Evolutionary conservation across 2,329 filamentous ascomycete species (phyloP).

Genomic region (Aspergillus nomiae): DNA sequence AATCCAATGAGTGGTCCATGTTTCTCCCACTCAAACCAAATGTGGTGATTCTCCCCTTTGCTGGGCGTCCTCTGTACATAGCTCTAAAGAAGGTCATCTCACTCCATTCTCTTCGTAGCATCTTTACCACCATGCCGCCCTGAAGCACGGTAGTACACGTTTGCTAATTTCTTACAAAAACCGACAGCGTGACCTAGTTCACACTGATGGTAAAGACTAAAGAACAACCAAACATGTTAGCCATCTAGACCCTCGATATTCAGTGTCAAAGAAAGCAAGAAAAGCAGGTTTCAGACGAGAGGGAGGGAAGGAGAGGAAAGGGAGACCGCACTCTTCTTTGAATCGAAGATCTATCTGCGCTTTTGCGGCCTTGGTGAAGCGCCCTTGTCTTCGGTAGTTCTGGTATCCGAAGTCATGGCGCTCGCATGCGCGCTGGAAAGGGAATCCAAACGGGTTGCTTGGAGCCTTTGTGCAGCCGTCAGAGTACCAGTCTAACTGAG

Average conservation of each 20-base stretch:
- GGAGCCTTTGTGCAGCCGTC: not conserved
- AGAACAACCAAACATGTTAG: not conserved
- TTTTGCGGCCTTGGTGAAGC: not conserved
- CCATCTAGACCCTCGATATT: not conserved
- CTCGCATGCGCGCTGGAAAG: not conserved
- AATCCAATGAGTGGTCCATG: not conserved
- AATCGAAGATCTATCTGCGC: not conserved
- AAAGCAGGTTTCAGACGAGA: not conserved
- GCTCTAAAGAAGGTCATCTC: not conserved
- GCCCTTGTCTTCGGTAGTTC: not conserved
- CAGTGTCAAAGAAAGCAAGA: not conserved
- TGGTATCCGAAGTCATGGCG: not conserved
- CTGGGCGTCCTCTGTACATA: too few relatives aligned
- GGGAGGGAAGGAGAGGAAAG: not conserved
- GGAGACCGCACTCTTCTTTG: not conserved
- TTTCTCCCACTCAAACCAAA: not conserved
- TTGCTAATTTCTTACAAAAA: not conserved
- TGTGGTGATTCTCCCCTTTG: not conserved
- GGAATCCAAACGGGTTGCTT: not conserved
- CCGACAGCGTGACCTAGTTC: not conserved
- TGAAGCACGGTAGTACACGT: not conserved
- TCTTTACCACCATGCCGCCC: not conserved
- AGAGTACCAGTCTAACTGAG: not conserved
- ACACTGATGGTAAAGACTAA: not conserved
- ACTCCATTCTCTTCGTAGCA: not conserved